phyloP scores from a whole-genome alignment of 1,284 basidiomycete species.

The Ganoderma meredithae region DNA sequence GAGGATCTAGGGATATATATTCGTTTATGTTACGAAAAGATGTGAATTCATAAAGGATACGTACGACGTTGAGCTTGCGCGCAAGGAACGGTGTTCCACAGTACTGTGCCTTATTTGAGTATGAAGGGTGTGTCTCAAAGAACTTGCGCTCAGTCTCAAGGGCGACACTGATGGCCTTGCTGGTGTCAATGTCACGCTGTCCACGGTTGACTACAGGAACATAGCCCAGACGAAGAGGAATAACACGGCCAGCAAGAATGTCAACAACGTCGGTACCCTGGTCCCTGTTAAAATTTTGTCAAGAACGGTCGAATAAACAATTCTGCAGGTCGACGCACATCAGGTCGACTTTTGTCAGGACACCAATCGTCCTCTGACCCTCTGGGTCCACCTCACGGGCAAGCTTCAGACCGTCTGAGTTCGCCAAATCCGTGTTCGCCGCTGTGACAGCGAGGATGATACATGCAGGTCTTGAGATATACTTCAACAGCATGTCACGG shows the following conservation, averaged over 20 bases:
- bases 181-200: constrained; percentile 93
- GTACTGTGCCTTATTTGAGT: constrained; percentile 93
- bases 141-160: constrained; percentile 91
- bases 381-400: constrained; percentile 97
- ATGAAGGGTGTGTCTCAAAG: constrained; percentile 94
- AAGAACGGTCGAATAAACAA: constrained; percentile 88
- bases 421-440: constrained; percentile 97
- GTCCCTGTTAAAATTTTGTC: constrained; percentile 67
- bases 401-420: constrained; percentile 97
- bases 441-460: constrained; percentile 96
- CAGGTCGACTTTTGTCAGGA: constrained; percentile 96
- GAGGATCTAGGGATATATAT: constrained; percentile 11
- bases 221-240: constrained; percentile 94
- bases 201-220: constrained; percentile 98
- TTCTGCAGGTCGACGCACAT: constrained; percentile 69
- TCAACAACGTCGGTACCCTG: constrained; percentile 97
- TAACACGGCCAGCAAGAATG: constrained; percentile 96
- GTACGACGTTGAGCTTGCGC: constrained; percentile 93
- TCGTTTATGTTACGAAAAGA: not conserved
- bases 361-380: constrained; percentile 95
- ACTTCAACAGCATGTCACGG: constrained; percentile 95
- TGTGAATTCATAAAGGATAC: not conserved
- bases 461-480: constrained; percentile 91
- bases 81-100: constrained; percentile 99
- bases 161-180: constrained; percentile 85